Evolutionary conservation across 441 rosid genomes (phyloP).

Genomic region (Erodium moschatum): DNA sequence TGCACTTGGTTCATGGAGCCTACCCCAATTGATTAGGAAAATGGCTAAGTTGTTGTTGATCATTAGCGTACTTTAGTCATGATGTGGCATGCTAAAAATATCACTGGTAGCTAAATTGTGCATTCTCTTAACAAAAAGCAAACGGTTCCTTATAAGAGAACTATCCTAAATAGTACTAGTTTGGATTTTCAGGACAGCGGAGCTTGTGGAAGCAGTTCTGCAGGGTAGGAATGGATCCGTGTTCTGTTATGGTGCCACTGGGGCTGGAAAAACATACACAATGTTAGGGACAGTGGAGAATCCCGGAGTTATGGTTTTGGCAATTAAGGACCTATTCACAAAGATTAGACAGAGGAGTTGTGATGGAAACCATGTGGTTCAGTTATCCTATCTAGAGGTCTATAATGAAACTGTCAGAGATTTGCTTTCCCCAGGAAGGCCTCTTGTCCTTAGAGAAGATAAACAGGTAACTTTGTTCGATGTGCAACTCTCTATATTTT

Average conservation of each 20-base stretch:
- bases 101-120: background rate
- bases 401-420: conserved; percentile 88
- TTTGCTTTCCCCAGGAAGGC: conserved; percentile 92
- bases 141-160: background rate
- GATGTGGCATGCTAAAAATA: too few species aligned
- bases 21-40: too few species aligned
- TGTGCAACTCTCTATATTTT: background rate
- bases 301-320: conserved; percentile 97
- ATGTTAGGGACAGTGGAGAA: conserved; percentile 83
- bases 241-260: conserved; percentile 93
- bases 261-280: conserved; percentile 90
- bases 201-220: conserved; percentile 75
- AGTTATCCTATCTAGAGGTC: conserved; percentile 86
- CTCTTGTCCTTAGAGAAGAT: conserved; percentile 85
- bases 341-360: conserved; percentile 73
- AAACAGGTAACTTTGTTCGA: conserved; percentile 45
- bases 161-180: conserved; percentile 2
- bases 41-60: too few species aligned
- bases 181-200: conserved; percentile 62
- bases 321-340: conserved; percentile 79
- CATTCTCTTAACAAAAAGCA: background rate
- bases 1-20: too few species aligned
- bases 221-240: conserved; percentile 92
- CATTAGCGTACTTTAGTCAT: too few species aligned
- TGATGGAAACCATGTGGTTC: conserved; percentile 80